Percentiles rank a stretch among this genome's conserved stretches.
Evolutionary conservation across 805 yeast species (phyloP).

Genomic region (Wickerhamiella allomyrinae): DNA sequence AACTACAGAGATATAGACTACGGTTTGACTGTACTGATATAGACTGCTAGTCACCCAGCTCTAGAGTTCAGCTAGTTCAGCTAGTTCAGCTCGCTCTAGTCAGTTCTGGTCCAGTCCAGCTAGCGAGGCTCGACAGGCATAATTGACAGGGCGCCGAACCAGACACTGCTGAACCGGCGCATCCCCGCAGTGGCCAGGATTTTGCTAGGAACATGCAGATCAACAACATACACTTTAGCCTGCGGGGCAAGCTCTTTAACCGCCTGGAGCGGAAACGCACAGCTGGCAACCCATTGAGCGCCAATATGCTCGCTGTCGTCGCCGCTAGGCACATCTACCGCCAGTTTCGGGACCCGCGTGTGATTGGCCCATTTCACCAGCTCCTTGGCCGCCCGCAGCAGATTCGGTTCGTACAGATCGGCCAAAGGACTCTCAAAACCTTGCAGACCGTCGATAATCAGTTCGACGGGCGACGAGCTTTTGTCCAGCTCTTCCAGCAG

Average conservation of each 20-base stretch:
- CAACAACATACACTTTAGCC: constrained; percentile 1
- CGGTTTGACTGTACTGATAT: no score
- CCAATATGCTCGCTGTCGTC: constrained; percentile 19
- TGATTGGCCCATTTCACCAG: constrained; percentile 57
- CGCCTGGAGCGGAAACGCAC: constrained; percentile 60
- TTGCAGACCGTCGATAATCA: constrained; percentile 70
- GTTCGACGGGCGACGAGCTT: constrained; percentile 58
- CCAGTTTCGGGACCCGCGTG: constrained; percentile 35
- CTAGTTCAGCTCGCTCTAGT: no score
- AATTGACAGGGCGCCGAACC: constrained; percentile 24
- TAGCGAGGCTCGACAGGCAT: neutral
- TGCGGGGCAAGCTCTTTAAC: neutral
- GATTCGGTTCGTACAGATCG: constrained; percentile 34
- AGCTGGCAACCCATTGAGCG: constrained; percentile 47
- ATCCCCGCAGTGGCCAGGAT: constrained; percentile 12
- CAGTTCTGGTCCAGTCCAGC: no score
- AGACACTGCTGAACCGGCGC: constrained; percentile 33
- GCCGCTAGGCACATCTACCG: constrained; percentile 74
- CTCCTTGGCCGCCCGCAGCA: constrained; percentile 19
- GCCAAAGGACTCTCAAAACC: constrained; percentile 61
- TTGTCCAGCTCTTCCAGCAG: constrained; percentile 23
- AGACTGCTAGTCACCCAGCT: no score
- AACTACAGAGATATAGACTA: no score
- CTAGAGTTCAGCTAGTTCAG: no score
- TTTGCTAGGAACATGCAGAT: neutral